Conservation (phyloP, 202 grass and related monocot species). For the Setaria italica region DNA sequence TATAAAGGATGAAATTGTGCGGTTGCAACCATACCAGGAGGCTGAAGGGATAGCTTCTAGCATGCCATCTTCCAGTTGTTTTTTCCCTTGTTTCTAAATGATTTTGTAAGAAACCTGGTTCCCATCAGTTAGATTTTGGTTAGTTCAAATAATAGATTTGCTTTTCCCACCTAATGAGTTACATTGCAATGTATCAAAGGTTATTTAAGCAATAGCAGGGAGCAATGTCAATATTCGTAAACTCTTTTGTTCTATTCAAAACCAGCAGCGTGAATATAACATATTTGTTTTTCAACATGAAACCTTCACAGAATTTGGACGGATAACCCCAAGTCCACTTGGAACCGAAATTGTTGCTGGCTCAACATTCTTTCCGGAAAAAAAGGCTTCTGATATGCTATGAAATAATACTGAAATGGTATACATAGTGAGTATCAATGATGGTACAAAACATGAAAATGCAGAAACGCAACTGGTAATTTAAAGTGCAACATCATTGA, state of each 20-base stretch:
- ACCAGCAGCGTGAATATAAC: background rate
- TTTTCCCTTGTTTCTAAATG: background rate
- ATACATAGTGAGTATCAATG: background rate
- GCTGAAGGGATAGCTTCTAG: background rate
- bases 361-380: background rate
- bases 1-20: conserved; percentile 7
- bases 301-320: background rate
- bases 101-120: background rate
- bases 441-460: background rate
- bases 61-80: conserved; percentile 14
- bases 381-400: background rate
- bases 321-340: background rate
- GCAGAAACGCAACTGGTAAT: background rate
- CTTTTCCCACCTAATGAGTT: background rate
- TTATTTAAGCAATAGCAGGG: background rate
- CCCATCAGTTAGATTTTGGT: background rate
- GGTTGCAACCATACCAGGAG: conserved; percentile 4
- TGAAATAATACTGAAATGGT: background rate
- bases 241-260: background rate
- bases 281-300: background rate
- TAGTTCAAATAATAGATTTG: background rate
- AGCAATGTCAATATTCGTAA: background rate
- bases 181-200: background rate
- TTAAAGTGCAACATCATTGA: background rate
- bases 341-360: background rate